phyloP scores from a whole-genome alignment of 2,329 filamentous ascomycete species.

The Colletotrichum filicis region DNA sequence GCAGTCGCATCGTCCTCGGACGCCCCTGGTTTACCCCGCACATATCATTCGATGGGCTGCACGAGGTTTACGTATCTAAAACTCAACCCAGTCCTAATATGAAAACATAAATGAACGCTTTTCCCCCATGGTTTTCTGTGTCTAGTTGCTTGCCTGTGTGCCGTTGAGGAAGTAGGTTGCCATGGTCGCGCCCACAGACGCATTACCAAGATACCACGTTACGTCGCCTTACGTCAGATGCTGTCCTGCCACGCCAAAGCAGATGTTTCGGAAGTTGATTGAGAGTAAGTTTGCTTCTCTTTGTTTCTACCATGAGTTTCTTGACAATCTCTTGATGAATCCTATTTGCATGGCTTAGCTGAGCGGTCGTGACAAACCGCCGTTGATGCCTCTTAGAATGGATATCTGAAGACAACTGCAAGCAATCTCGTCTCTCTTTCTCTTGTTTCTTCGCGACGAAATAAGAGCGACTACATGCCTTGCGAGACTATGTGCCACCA shows the following conservation, averaged over 20 bases:
- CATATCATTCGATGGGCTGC: conserved; percentile 22
- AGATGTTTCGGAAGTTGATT: background rate
- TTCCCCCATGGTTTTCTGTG: background rate
- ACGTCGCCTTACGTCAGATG: background rate
- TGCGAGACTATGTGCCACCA: too few species aligned
- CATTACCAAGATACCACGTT: background rate
- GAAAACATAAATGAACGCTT: background rate
- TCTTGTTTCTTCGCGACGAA: too few species aligned
- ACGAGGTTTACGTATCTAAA: conserved; percentile 22
- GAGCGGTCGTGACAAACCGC: conserved; percentile 39
- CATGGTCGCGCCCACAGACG: background rate
- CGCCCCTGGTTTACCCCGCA: conserved; percentile 29
- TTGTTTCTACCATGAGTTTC: background rate
- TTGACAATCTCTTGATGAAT: conserved; percentile 41
- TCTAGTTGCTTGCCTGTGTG: background rate
- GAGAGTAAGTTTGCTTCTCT: background rate
- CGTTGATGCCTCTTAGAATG: conserved; percentile 43
- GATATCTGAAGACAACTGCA: conserved; percentile 40
- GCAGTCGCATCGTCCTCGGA: conserved; percentile 15
- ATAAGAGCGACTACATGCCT: too few species aligned
- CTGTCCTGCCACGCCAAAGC: background rate
- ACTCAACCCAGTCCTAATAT: conserved; percentile 9
- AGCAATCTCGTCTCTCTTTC: background rate
- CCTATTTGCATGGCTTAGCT: conserved; percentile 48
- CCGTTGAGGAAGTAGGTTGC: background rate